Conservation (phyloP, 768 basidiomycete species). For the Psilocybe azurescens region DNA sequence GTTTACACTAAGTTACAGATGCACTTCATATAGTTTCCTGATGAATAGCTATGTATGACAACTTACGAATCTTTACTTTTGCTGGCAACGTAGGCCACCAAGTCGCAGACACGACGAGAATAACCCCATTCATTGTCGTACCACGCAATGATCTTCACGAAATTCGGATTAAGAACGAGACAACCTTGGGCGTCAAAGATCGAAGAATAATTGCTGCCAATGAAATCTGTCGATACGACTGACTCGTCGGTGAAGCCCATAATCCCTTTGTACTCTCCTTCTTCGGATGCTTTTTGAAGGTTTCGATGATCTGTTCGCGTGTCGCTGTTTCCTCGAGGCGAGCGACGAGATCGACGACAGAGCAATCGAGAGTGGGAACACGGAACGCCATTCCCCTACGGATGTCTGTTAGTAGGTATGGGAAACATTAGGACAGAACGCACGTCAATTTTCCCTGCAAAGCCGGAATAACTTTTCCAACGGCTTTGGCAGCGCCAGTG, state of each 20-base stretch:
- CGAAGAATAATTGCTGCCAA: slow-evolving; percentile 86
- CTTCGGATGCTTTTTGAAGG: slow-evolving; percentile 72
- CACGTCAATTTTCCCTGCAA: slow-evolving; percentile 98
- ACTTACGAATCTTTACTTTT: no score
- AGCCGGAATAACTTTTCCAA: slow-evolving; percentile 95
- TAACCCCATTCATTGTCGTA: slow-evolving; percentile 95
- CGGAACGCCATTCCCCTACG: slow-evolving; percentile 92
- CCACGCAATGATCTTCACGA: slow-evolving; percentile 96
- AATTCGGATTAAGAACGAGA: slow-evolving; percentile 84
- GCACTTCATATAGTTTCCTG: no score
- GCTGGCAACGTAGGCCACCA: slow-evolving; percentile 67
- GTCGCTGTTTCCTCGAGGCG: slow-evolving; percentile 84
- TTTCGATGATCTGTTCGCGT: slow-evolving; percentile 97
- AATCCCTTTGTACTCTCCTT: slow-evolving; percentile 76
- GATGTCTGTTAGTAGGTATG: slow-evolving; percentile 40
- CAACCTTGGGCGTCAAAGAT: slow-evolving; percentile 92
- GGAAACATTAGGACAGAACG: slow-evolving; percentile 30
- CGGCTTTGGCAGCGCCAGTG: slow-evolving; percentile 98
- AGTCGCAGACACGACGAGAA: slow-evolving; percentile 87
- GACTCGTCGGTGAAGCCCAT: slow-evolving; percentile 91
- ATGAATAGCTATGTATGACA: no score
- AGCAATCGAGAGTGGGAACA: slow-evolving; percentile 94
- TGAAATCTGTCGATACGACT: slow-evolving; percentile 95
- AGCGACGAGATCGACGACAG: slow-evolving; percentile 95
- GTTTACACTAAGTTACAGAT: no score